phyloP scores from a whole-genome alignment of 2,329 filamentous ascomycete genomes.

The Nothopassalora personata region DNA sequence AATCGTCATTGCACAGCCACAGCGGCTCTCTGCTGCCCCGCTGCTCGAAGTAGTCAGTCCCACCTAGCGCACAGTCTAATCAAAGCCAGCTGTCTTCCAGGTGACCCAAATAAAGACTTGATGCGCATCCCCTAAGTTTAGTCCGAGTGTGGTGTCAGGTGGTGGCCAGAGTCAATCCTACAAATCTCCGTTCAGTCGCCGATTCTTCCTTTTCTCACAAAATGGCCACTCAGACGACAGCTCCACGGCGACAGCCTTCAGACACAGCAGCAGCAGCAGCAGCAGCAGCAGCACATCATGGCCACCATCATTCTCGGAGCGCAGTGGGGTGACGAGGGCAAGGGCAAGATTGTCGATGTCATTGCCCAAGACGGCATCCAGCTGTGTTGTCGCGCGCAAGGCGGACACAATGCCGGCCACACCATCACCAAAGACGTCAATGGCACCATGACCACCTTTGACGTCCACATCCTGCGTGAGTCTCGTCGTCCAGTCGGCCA shows the following conservation, averaged over 20 bases:
- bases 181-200: slow-evolving; percentile 2
- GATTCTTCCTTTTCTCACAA: slow-evolving; percentile 13
- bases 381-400: slow-evolving; percentile 55
- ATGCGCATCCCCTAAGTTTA: too few relatives aligned
- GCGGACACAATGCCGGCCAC: slow-evolving; percentile 58
- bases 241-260: slow-evolving; percentile 1
- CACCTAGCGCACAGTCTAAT: too few relatives aligned
- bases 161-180: not conserved
- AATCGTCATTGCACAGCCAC: not conserved
- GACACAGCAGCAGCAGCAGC: not conserved
- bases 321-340: slow-evolving; percentile 57
- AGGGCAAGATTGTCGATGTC: slow-evolving; percentile 54
- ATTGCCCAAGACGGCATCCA: slow-evolving; percentile 41
- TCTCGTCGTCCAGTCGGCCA: slow-evolving; percentile 6
- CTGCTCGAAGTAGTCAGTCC: not conserved
- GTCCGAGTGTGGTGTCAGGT: too few relatives aligned
- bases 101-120: too few relatives aligned
- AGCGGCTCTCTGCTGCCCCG: too few relatives aligned
- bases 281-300: slow-evolving; percentile 25
- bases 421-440: slow-evolving; percentile 38
- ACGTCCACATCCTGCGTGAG: slow-evolving; percentile 54
- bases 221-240: slow-evolving; percentile 19
- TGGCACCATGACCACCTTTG: slow-evolving; percentile 38
- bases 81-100: too few relatives aligned
- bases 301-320: slow-evolving; percentile 55